phyloP scores from a whole-genome alignment of 2,329 filamentous ascomycete genomes.

The Elsinoe ampelina region DNA sequence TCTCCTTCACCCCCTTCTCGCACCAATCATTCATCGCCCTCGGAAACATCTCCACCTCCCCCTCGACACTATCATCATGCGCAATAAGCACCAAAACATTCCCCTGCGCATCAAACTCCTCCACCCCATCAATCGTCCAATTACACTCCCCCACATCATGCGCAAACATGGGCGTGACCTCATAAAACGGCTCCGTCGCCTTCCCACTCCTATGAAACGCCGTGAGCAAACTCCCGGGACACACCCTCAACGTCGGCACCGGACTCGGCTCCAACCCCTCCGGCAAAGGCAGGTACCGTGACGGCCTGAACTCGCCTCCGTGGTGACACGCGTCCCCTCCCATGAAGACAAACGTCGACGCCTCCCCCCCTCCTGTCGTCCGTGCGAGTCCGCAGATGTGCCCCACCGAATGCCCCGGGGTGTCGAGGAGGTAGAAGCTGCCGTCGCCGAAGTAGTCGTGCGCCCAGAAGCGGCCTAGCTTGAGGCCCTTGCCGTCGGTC shows the following conservation, averaged over 20 bases:
- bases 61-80: conserved; percentile 38
- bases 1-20: conserved; percentile 38
- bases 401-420: conserved; percentile 44
- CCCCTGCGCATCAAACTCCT: conserved; percentile 38
- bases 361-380: conserved; percentile 23
- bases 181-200: conserved; percentile 29
- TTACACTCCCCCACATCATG: conserved; percentile 28
- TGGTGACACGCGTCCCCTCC: conserved; percentile 43
- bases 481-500: conserved; percentile 27
- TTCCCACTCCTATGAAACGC: conserved; percentile 29
- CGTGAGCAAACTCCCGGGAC: conserved; percentile 35
- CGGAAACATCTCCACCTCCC: conserved; percentile 43
- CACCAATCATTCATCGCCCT: conserved; percentile 39
- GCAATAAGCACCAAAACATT: conserved; percentile 39
- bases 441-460: conserved; percentile 49
- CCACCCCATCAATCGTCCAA: conserved; percentile 37
- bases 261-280: conserved; percentile 29
- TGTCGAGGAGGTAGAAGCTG: conserved; percentile 46
- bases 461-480: conserved; percentile 40
- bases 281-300: conserved; percentile 32
- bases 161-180: conserved; percentile 26
- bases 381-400: conserved; percentile 44
- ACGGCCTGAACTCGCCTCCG: conserved; percentile 38
- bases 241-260: conserved; percentile 20
- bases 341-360: conserved; percentile 42